A percentile compares a stretch with the other conserved stretches of the same genome.
Conservation (phyloP, 352 stramenopile species). For the Phytophthora crassamura region DNA sequence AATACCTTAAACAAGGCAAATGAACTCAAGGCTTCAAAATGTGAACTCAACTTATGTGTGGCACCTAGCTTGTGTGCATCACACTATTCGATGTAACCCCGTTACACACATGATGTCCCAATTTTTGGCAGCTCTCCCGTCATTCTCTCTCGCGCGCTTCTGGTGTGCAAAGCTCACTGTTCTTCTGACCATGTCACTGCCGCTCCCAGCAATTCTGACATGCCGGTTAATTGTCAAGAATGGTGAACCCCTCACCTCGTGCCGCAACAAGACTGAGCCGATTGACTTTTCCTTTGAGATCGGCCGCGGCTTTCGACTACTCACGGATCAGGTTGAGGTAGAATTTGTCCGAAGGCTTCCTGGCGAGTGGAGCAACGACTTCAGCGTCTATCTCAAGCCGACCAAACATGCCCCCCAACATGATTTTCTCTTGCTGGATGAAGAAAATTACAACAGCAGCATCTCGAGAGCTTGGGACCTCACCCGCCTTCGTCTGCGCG, state of each 20-base stretch:
- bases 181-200: background rate
- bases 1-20: too few species aligned
- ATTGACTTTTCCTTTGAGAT: background rate
- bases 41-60: too few species aligned
- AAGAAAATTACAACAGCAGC: slow-evolving; percentile 1
- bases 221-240: slow-evolving; percentile 10
- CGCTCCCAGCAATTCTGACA: background rate
- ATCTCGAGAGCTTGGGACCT: slow-evolving; percentile 1
- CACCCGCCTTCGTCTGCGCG: slow-evolving; percentile 9
- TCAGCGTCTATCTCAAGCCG: background rate
- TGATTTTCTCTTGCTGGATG: slow-evolving; percentile 14
- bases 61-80: too few species aligned
- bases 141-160: background rate
- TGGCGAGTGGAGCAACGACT: background rate
- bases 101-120: background rate
- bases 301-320: background rate
- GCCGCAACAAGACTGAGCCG: slow-evolving; percentile 3
- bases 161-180: background rate
- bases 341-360: slow-evolving; percentile 5
- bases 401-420: slow-evolving; percentile 1
- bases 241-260: background rate
- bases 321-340: slow-evolving; percentile 4
- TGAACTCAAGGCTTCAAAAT: too few species aligned
- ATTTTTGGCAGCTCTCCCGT: background rate
- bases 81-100: too few species aligned